A percentile compares a stretch with the other conserved stretches of the same genome.
Evolutionary conservation across 2,329 filamentous ascomycete species (phyloP).

Genomic region (Talaromyces sp.): DNA sequence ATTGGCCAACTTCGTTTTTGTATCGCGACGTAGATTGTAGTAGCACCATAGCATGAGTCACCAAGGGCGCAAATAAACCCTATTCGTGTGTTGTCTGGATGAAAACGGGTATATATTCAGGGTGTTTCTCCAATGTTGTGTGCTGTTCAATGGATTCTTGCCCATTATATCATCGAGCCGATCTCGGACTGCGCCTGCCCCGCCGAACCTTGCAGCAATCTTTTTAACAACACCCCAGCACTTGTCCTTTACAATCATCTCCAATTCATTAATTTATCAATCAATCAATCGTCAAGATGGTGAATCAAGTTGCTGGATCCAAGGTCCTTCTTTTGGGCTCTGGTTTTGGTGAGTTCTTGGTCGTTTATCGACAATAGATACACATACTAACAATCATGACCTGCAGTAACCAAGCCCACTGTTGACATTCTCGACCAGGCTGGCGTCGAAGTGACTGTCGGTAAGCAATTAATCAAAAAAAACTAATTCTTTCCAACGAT

Average conservation of each 20-base stretch:
- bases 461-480: constrained; percentile 36
- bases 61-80: constrained; percentile 1
- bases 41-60: neutral
- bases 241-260: neutral
- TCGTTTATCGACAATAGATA: neutral
- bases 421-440: constrained; percentile 57
- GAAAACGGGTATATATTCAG: neutral
- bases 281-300: constrained; percentile 25
- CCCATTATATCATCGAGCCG: constrained; percentile 1
- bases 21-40: neutral
- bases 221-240: neutral
- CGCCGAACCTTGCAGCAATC: neutral
- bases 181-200: constrained; percentile 8
- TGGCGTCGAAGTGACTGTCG: constrained; percentile 60
- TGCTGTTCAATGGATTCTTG: neutral
- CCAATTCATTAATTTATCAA: constrained; percentile 8
- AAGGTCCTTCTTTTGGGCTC: constrained; percentile 35
- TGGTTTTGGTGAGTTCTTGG: constrained; percentile 27
- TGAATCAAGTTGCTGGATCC: constrained; percentile 30
- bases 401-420: constrained; percentile 54
- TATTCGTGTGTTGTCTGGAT: constrained; percentile 1
- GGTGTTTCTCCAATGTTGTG: neutral
- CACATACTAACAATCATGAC: neutral
- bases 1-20: neutral
- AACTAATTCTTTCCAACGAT: neutral